Evolutionary conservation across 441 rosid genomes (phyloP).

Genomic region (Theobroma grandiflorum): DNA sequence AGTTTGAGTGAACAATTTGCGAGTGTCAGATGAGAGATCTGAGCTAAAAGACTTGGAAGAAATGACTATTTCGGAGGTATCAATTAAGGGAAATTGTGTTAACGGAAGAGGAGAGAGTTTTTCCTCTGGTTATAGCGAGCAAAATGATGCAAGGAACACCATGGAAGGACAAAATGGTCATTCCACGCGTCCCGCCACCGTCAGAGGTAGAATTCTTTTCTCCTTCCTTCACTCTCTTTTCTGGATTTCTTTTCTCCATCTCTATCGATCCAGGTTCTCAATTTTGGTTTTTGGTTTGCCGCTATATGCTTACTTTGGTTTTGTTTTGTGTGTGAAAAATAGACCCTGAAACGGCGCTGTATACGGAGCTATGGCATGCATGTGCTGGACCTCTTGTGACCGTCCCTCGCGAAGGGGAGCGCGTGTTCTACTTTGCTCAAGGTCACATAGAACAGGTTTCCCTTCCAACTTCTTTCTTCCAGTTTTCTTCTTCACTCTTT

Average conservation of each 20-base stretch:
- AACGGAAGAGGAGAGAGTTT: constrained; percentile 66
- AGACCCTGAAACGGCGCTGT: constrained; percentile 84
- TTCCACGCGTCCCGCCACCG: constrained; percentile 40
- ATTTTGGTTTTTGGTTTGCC: not conserved
- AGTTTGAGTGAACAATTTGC: constrained; percentile 22
- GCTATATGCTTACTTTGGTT: not conserved
- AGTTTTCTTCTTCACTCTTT: not conserved
- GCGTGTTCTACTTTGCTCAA: constrained; percentile 93
- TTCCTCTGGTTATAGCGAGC: constrained; percentile 53
- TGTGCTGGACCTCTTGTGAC: constrained; percentile 98
- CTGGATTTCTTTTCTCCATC: not conserved
- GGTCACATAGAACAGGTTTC: constrained; percentile 97
- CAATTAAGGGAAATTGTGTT: constrained; percentile 52
- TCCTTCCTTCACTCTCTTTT: not conserved
- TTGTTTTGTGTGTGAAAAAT: constrained; percentile 11
- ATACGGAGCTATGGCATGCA: constrained; percentile 95
- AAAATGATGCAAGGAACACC: constrained; percentile 41
- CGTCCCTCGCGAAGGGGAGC: constrained; percentile 87
- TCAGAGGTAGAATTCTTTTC: constrained; percentile 41
- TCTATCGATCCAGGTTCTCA: not conserved
- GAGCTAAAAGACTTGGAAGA: constrained; percentile 38
- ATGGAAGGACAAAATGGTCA: constrained; percentile 60
- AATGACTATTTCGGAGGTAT: constrained; percentile 67
- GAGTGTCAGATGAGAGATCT: constrained; percentile 73
- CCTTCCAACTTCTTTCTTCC: not conserved